Evolutionary conservation across 108 stramenopile species (phyloP).

Genomic region (Cyclotella kingstonii): DNA sequence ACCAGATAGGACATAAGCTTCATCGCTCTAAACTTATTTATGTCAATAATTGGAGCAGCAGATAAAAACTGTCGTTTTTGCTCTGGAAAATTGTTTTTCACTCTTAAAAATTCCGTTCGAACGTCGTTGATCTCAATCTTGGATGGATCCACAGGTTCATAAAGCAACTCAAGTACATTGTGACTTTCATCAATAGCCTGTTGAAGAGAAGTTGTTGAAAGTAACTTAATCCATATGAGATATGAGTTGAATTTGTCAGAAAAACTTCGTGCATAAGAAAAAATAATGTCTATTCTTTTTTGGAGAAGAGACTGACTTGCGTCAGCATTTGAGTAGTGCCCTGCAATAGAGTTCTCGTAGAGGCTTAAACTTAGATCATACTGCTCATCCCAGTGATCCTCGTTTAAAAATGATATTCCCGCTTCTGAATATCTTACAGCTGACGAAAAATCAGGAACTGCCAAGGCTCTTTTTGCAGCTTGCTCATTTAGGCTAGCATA

Average conservation of each 20-base stretch:
- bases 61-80: slow-evolving; percentile 11
- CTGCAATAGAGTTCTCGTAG: slow-evolving; percentile 7
- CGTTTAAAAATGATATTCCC: slow-evolving; percentile 20
- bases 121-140: slow-evolving; percentile 5
- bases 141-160: slow-evolving; percentile 23
- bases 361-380: slow-evolving; percentile 29
- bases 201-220: slow-evolving; percentile 1
- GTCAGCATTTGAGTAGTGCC: slow-evolving; percentile 6
- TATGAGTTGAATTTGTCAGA: slow-evolving; percentile 26
- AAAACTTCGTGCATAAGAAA: slow-evolving; percentile 14
- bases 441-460: slow-evolving; percentile 14
- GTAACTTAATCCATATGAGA: slow-evolving; percentile 10
- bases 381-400: slow-evolving; percentile 23
- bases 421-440: slow-evolving; percentile 23
- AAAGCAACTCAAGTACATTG: slow-evolving; percentile 9
- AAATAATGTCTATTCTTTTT: slow-evolving; percentile 10
- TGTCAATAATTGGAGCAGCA: slow-evolving; percentile 6
- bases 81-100: slow-evolving; percentile 1
- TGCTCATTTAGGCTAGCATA: slow-evolving; percentile 14
- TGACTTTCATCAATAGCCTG: slow-evolving; percentile 20
- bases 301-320: slow-evolving; percentile 2
- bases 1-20: slow-evolving; percentile 15
- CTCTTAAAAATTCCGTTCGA: slow-evolving; percentile 12
- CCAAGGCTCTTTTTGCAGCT: slow-evolving; percentile 23
- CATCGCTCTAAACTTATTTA: slow-evolving; percentile 20